Conservation (phyloP, 164 flowering plant genomes). For the Vitis rupestris region DNA sequence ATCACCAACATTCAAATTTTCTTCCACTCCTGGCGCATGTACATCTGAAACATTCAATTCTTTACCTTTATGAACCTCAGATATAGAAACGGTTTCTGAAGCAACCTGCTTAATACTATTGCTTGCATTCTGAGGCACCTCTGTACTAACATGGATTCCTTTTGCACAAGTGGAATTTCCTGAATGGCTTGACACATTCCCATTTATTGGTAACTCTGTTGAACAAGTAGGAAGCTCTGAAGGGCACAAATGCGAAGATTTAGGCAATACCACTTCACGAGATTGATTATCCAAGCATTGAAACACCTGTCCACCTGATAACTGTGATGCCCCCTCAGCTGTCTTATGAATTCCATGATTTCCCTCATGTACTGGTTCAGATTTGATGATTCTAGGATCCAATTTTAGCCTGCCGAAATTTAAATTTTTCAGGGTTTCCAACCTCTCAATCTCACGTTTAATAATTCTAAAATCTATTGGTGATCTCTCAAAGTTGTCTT, state of each 20-base stretch:
- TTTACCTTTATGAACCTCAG: slow-evolving; percentile 17
- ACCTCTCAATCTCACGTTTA: slow-evolving; percentile 31
- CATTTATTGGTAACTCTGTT: slow-evolving; percentile 5
- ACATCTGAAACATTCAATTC: slow-evolving; percentile 8
- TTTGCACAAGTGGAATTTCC: background rate
- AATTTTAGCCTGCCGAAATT: slow-evolving; percentile 9
- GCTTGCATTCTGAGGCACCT: slow-evolving; percentile 16
- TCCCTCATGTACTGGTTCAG: slow-evolving; percentile 31
- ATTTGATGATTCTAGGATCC: slow-evolving; percentile 25
- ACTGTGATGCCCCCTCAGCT: slow-evolving; percentile 13
- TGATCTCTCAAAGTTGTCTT: slow-evolving; percentile 1
- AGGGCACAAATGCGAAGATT: slow-evolving; percentile 4
- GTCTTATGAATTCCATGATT: slow-evolving; percentile 7
- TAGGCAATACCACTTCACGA: slow-evolving; percentile 2
- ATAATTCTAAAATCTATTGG: slow-evolving; percentile 13
- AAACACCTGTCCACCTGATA: slow-evolving; percentile 7
- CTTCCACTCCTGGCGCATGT: slow-evolving; percentile 5
- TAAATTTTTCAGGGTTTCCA: slow-evolving; percentile 1
- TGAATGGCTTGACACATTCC: slow-evolving; percentile 3
- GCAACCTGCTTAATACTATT: slow-evolving; percentile 10
- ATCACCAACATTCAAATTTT: slow-evolving; percentile 13
- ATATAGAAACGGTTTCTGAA: slow-evolving; percentile 9
- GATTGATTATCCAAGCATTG: slow-evolving; percentile 9
- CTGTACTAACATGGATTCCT: slow-evolving; percentile 1
- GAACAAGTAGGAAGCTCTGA: slow-evolving; percentile 12